Evolutionary conservation across 179 eudicot genomes (phyloP).

Genomic region (Silene vulgaris): DNA sequence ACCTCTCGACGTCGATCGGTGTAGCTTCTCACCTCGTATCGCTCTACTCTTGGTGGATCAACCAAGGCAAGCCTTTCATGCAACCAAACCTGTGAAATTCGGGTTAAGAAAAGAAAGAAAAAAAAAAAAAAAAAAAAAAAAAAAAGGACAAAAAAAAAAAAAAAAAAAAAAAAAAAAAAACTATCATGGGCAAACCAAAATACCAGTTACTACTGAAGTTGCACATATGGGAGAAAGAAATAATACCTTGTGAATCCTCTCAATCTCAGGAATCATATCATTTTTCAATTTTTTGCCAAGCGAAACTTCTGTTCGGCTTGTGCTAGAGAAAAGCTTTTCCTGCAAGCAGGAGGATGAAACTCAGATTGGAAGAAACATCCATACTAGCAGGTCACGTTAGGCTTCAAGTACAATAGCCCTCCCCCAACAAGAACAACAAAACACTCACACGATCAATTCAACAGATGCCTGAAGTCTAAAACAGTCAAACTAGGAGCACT

Average conservation of each 20-base stretch:
- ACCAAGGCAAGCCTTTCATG: too few relatives aligned
- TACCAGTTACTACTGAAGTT: background rate
- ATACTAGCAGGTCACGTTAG: background rate
- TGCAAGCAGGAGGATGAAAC: slow-evolving; percentile 30
- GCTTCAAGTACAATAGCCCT: background rate
- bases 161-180: background rate
- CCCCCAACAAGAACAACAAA: background rate
- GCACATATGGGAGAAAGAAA: slow-evolving; percentile 10
- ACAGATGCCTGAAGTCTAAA: background rate
- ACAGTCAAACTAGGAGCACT: background rate
- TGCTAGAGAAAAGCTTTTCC: slow-evolving; percentile 89
- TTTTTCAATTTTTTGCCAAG: slow-evolving; percentile 85
- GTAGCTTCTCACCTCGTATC: too few relatives aligned
- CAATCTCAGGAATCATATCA: slow-evolving; percentile 90
- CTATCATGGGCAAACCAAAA: background rate
- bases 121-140: too few relatives aligned
- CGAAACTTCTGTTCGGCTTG: slow-evolving; percentile 78
- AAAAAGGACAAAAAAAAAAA: too few relatives aligned
- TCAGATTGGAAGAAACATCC: background rate
- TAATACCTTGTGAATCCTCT: slow-evolving; percentile 82
- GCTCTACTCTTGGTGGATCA: too few relatives aligned
- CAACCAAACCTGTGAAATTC: too few relatives aligned
- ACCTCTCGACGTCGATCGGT: too few relatives aligned
- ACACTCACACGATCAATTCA: too few relatives aligned
- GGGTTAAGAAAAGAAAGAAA: too few relatives aligned